These are phyloP conservation scores for Martensiomyces pterosporus DNA, from an alignment of 192 early-diverging fungal species.

Conservation along the genomic window DNA sequence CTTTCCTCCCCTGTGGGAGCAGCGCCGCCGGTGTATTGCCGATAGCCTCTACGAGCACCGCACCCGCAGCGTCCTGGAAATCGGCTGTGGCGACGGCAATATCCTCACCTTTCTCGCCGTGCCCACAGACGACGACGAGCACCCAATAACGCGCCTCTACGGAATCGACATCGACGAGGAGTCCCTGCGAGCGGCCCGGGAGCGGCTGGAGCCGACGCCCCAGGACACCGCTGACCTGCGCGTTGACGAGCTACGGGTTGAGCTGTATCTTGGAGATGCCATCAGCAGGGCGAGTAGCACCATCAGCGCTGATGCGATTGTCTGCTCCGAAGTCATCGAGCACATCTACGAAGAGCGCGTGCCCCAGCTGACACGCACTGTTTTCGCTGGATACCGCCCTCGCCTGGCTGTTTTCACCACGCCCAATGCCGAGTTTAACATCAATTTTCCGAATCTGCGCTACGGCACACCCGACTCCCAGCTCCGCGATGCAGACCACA, in stretches of 20 bases:
- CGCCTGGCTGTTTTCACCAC: constrained; percentile 67
- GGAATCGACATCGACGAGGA: constrained; percentile 68
- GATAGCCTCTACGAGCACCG: constrained; percentile 50
- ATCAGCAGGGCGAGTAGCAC: constrained; percentile 6
- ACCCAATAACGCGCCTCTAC: constrained; percentile 54
- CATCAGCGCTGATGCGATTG: constrained; percentile 59
- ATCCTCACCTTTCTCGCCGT: constrained; percentile 63
- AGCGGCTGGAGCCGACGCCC: constrained; percentile 56
- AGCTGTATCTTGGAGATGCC: constrained; percentile 63
- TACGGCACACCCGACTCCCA: constrained; percentile 62
- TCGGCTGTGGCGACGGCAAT: constrained; percentile 83
- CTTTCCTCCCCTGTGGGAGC: constrained; percentile 76
- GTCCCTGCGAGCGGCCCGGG: constrained; percentile 41
- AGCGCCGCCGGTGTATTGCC: constrained; percentile 64
- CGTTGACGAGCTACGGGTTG: constrained; percentile 55
- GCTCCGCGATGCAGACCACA: constrained; percentile 83
- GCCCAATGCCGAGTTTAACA: constrained; percentile 90
- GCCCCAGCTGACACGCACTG: constrained; percentile 53
- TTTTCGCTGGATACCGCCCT: constrained; percentile 68
- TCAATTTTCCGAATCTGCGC: constrained; percentile 71
- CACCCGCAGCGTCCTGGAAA: constrained; percentile 65
- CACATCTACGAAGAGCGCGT: constrained; percentile 65
- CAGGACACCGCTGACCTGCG: constrained; percentile 58
- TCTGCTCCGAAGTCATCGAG: constrained; percentile 83
- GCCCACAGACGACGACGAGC: constrained; percentile 45